Evolutionary conservation across 352 stramenopile genomes (phyloP), one percentile per base, ranked within the genome.

Genomic region (Lagenidium giganteum): DNA sequence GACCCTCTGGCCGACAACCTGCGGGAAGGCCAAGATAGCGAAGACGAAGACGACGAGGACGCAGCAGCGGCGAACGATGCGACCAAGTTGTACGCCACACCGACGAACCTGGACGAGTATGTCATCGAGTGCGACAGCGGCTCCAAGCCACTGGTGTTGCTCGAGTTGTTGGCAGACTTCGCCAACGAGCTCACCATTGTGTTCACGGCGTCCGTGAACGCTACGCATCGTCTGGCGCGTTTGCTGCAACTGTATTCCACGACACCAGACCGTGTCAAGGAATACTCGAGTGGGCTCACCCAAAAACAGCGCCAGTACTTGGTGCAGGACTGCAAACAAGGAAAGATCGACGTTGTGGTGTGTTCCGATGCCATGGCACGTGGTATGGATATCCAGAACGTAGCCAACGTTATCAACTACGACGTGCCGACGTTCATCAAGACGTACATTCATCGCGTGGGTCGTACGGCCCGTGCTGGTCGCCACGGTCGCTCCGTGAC

Each of bases 151-250:
- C 59, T 98, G 23, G 77, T 97, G 20, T 64, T 98, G 23, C 64
- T 98, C 18, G 81, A 95, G 27, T 60, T 98, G 8, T 66, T 98
- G 38, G 74, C 85, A 29, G 58, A 85, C 43, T 77, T 75, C 65
- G 55, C 18, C 5, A 61, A 60, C 34, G 54, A 72, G 35, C 66
- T 95, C 24, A 81, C 85, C 35, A 88, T 98, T 45, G 83, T 98
- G 4, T 98, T 98, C 64, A 96, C 92, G 13, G 88, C 87, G 5
- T 98, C 92, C 55, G 71, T 98, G 12, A 95, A 98, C 60, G 95
- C 94, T 6, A 98, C 94, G 13, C 93, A 98, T 70, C 84, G 95
- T 33, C 67, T 98, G 13, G 77, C 85, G n/a, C 70, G 87, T 17
- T 64, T 99, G 31, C 70, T 98, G 17, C 90, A 98, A 57, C 70